These are phyloP conservation scores for Graphilbum fragrans DNA, from an alignment of 2,329 filamentous ascomycete species.

Conservation along the genomic window DNA sequence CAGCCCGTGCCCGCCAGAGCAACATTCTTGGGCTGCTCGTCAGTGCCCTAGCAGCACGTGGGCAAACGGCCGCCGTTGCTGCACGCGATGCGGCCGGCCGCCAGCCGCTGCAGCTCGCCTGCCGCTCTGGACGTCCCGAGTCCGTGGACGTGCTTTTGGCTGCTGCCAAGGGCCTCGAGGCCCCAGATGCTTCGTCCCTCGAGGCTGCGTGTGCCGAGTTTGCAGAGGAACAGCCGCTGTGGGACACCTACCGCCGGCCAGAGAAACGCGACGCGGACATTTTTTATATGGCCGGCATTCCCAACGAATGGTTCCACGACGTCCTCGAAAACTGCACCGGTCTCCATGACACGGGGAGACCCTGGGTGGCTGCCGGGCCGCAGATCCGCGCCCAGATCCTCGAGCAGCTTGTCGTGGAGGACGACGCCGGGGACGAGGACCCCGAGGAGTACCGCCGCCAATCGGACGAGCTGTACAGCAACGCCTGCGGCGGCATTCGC, in stretches of 20 bases:
- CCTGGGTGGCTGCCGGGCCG: not conserved
- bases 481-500: not conserved
- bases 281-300: not conserved
- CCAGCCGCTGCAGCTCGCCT: conserved; percentile 1
- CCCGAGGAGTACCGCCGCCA: not conserved
- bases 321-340: not conserved
- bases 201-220: not conserved
- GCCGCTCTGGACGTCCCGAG: conserved; percentile 2
- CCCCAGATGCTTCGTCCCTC: not conserved
- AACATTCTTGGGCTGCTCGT: conserved; percentile 1
- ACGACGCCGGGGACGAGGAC: not conserved
- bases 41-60: not conserved
- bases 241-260: not conserved
- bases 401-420: not conserved
- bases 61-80: not conserved
- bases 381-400: not conserved
- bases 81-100: not conserved
- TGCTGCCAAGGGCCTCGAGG: not conserved
- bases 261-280: not conserved
- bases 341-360: not conserved
- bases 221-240: not conserved
- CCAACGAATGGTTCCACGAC: not conserved
- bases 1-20: conserved; percentile 2
- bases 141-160: conserved; percentile 1
- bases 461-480: not conserved